Evolutionary conservation across 441 rosid species (phyloP).

Genomic region (Isatis lusitanica): DNA sequence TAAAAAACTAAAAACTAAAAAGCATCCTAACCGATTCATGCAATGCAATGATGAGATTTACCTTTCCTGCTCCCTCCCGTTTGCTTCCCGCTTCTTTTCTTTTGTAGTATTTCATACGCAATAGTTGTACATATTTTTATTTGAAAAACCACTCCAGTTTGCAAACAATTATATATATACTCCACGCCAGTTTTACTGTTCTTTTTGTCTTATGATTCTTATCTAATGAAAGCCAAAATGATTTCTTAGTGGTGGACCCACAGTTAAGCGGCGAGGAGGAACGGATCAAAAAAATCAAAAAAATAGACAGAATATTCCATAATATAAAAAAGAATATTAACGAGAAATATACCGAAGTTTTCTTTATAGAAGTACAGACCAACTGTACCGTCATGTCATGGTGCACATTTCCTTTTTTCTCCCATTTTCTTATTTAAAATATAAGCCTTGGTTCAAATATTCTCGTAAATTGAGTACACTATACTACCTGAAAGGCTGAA

Average conservation of each 20-base stretch:
- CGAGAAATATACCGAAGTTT: neutral
- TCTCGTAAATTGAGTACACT: neutral
- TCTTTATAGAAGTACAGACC: constrained; percentile 24
- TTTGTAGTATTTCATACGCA: neutral
- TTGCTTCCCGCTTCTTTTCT: neutral
- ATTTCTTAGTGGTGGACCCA: constrained; percentile 14
- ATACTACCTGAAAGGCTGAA: constrained; percentile 10
- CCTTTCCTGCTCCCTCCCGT: neutral
- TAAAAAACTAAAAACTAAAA: too few relatives aligned
- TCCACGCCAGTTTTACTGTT: neutral
- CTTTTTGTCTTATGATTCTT: constrained; percentile 5
- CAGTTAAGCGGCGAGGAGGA: neutral
- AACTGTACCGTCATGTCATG: constrained; percentile 34
- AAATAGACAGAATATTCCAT: constrained; percentile 12
- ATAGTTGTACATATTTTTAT: too few relatives aligned
- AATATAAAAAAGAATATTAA: constrained; percentile 13
- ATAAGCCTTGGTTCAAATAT: neutral
- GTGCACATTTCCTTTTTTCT: constrained; percentile 17
- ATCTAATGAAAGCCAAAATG: constrained; percentile 12
- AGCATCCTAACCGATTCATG: constrained; percentile 29
- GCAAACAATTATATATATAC: neutral
- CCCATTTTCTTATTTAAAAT: neutral
- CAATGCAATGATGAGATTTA: constrained; percentile 37
- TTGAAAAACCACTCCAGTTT: neutral
- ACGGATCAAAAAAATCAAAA: neutral